Percentiles rank a stretch among this genome's conserved stretches.
Conservation (phyloP, 139 green algal genomes). For the Nannochloris sp. region DNA sequence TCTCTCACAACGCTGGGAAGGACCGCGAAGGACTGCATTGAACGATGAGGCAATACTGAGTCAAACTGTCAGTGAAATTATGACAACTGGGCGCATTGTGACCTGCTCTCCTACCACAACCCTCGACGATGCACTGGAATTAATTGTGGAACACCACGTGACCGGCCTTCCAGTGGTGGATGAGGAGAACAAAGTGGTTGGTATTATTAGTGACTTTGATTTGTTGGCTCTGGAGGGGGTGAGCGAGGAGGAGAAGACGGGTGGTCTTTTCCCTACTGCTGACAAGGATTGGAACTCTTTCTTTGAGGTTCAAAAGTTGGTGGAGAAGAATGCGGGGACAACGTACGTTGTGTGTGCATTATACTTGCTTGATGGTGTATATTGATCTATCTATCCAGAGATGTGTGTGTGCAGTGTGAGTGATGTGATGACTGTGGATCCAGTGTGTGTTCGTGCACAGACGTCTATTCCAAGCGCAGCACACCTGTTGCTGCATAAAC, state of each 20-base stretch:
- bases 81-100: conserved; percentile 32
- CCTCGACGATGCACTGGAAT: conserved; percentile 48
- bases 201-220: conserved; percentile 76
- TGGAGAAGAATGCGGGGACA: conserved; percentile 56
- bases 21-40: not conserved
- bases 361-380: not conserved
- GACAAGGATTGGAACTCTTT: conserved; percentile 49
- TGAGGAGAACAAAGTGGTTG: conserved; percentile 34
- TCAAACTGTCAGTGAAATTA: conserved; percentile 38
- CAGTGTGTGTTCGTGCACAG: conserved; percentile 44
- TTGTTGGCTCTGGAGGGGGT: conserved; percentile 65
- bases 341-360: not conserved
- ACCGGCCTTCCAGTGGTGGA: conserved; percentile 58
- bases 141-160: conserved; percentile 44
- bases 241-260: conserved; percentile 22
- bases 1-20: not conserved
- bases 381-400: not conserved
- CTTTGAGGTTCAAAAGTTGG: conserved; percentile 55
- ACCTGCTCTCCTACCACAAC: conserved; percentile 32
- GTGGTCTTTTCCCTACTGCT: conserved; percentile 46
- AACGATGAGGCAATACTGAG: not conserved
- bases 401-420: conserved; percentile 38
- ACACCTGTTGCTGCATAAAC: conserved; percentile 24
- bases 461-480: conserved; percentile 63
- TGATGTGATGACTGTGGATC: conserved; percentile 68